A percentile compares a stretch with the other conserved stretches of the same genome.
Conservation (phyloP, 306 rosid genomes). For the Dalbergia cochinchinensis region DNA sequence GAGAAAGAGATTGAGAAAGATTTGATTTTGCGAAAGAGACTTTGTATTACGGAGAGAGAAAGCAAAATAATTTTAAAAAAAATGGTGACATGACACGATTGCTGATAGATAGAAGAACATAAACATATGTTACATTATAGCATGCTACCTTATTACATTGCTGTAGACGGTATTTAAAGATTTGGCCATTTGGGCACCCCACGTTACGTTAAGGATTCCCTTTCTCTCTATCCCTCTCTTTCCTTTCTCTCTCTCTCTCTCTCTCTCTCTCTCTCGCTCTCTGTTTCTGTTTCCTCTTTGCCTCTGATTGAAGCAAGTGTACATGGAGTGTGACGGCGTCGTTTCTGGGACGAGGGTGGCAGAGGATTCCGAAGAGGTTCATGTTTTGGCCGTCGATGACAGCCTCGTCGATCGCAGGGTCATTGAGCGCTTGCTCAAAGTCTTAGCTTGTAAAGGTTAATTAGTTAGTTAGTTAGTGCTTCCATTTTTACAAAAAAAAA, state of each 20-base stretch:
- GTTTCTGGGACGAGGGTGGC: slow-evolving; percentile 56
- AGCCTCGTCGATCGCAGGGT: slow-evolving; percentile 84
- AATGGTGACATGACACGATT: slow-evolving; percentile 10
- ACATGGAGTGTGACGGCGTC: slow-evolving; percentile 55
- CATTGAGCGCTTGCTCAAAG: slow-evolving; percentile 76
- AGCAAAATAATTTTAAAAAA: background rate
- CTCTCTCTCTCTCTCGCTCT: background rate
- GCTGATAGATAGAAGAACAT: slow-evolving; percentile 38
- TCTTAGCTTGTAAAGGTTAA: slow-evolving; percentile 78
- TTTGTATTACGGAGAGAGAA: background rate
- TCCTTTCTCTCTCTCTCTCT: background rate
- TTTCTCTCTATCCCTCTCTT: background rate
- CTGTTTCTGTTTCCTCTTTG: background rate
- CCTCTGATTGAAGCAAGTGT: slow-evolving; percentile 35
- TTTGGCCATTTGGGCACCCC: slow-evolving; percentile 32
- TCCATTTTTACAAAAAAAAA: no score
- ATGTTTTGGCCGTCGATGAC: slow-evolving; percentile 91
- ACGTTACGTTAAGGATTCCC: slow-evolving; percentile 28
- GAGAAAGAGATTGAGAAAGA: slow-evolving; percentile 54
- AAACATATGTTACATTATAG: slow-evolving; percentile 36
- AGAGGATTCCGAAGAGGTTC: slow-evolving; percentile 63
- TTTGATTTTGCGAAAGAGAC: slow-evolving; percentile 63
- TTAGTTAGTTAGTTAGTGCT: slow-evolving; percentile 43
- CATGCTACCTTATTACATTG: no score
- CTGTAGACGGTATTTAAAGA: slow-evolving; percentile 37